phyloP scores from a whole-genome alignment of 1,284 basidiomycete genomes.

The Cryptococcus sp. region DNA sequence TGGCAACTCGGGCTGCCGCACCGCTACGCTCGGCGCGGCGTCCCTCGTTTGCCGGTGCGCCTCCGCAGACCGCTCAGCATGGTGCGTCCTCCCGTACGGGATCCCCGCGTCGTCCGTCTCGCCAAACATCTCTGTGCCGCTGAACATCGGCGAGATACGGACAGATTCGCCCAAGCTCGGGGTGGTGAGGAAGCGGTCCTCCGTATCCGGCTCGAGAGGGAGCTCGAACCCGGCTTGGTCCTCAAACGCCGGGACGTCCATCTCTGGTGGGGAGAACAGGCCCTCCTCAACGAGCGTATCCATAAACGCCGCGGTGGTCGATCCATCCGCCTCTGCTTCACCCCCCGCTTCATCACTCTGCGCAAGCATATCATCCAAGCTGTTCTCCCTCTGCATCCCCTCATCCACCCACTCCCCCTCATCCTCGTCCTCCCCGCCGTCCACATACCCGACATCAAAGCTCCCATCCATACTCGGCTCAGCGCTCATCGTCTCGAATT shows the following conservation, averaged over 20 bases:
- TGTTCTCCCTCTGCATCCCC: constrained; percentile 21
- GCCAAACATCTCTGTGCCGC: constrained; percentile 9
- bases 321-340: constrained; percentile 17
- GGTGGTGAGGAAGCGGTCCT: constrained; percentile 29
- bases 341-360: constrained; percentile 1
- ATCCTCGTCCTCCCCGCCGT: constrained; percentile 51
- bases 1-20: constrained; percentile 37
- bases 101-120: constrained; percentile 57
- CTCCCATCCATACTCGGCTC: constrained; percentile 54
- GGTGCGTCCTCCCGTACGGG: constrained; percentile 67
- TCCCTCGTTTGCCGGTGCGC: constrained; percentile 24
- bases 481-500: constrained; percentile 69
- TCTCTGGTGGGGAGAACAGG: constrained; percentile 41
- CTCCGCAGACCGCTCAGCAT: constrained; percentile 45
- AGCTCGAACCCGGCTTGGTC: constrained; percentile 32
- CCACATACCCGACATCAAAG: constrained; percentile 46
- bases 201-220: constrained; percentile 20
- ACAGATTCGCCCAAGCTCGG: constrained; percentile 35
- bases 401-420: constrained; percentile 49
- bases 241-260: constrained; percentile 31
- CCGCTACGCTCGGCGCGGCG: constrained; percentile 10
- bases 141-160: constrained; percentile 27
- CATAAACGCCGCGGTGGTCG: constrained; percentile 50
- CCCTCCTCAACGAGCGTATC: constrained; percentile 48
- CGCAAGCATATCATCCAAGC: constrained; percentile 21